Conservation (phyloP, 495 filamentous ascomycete genomes). For the Penicillium nucicola region DNA sequence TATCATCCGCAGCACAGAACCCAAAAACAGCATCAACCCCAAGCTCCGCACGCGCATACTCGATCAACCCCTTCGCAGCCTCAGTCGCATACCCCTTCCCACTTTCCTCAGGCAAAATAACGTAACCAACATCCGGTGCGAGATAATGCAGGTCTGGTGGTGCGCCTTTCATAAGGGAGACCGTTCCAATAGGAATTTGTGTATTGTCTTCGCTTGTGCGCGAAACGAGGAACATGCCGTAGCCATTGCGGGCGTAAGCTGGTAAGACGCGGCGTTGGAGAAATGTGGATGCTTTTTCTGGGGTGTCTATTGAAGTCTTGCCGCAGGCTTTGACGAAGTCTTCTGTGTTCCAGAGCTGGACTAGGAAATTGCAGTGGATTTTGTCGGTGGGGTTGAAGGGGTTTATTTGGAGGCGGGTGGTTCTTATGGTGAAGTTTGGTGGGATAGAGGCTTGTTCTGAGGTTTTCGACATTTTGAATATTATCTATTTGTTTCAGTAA, state of each 20-base stretch:
- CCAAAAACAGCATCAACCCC: slow-evolving; percentile 18
- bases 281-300: slow-evolving; percentile 19
- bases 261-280: slow-evolving; percentile 15
- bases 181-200: slow-evolving; percentile 21
- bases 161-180: slow-evolving; percentile 27
- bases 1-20: slow-evolving; percentile 22
- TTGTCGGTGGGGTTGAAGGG: slow-evolving; percentile 24
- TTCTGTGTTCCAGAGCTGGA: slow-evolving; percentile 33
- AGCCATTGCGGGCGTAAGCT: slow-evolving; percentile 25
- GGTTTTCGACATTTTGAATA: too few relatives aligned
- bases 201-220: slow-evolving; percentile 4
- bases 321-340: slow-evolving; percentile 24
- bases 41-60: slow-evolving; percentile 18
- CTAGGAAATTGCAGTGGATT: slow-evolving; percentile 33
- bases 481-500: too few relatives aligned
- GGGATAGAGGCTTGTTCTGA: too few relatives aligned
- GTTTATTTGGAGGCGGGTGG: slow-evolving; percentile 30
- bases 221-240: slow-evolving; percentile 30
- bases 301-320: slow-evolving; percentile 16
- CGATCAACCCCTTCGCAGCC: slow-evolving; percentile 26
- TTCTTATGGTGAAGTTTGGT: neutral
- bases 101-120: slow-evolving; percentile 26
- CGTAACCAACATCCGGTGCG: slow-evolving; percentile 35
- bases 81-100: slow-evolving; percentile 40
- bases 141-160: slow-evolving; percentile 18